These are phyloP conservation scores for Pseudohalonectria lignicola DNA, from an alignment of 2,329 filamentous ascomycete genomes.

Conservation along the genomic window DNA sequence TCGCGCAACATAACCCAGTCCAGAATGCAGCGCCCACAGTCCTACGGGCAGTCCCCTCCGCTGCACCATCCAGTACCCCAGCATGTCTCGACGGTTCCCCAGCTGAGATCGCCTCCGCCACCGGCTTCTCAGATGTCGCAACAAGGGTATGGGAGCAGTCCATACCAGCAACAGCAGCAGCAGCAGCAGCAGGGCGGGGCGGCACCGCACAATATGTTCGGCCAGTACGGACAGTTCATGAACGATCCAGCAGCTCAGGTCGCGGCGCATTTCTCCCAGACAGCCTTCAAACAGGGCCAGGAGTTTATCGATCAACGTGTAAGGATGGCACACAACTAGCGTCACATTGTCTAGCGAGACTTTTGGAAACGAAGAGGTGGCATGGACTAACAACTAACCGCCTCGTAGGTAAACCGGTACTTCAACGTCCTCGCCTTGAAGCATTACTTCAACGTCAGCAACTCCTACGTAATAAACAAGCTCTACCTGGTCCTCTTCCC, in stretches of 20 bases:
- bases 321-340: slow-evolving; percentile 26
- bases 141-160: slow-evolving; percentile 50
- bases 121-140: slow-evolving; percentile 60
- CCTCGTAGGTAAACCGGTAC: slow-evolving; percentile 49
- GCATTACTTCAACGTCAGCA: slow-evolving; percentile 99
- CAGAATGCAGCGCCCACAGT: slow-evolving; percentile 69
- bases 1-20: no score
- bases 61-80: slow-evolving; percentile 96
- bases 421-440: slow-evolving; percentile 89
- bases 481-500: slow-evolving; percentile 89
- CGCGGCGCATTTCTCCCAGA: slow-evolving; percentile 88
- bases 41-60: slow-evolving; percentile 81
- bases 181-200: slow-evolving; percentile 31
- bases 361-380: background rate
- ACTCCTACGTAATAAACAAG: slow-evolving; percentile 92
- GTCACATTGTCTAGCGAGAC: background rate
- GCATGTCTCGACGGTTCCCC: slow-evolving; percentile 95
- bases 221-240: slow-evolving; percentile 84
- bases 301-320: slow-evolving; percentile 96
- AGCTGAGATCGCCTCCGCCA: slow-evolving; percentile 86
- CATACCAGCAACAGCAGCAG: slow-evolving; percentile 61
- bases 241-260: slow-evolving; percentile 92
- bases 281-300: slow-evolving; percentile 80
- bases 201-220: slow-evolving; percentile 42
- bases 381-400: background rate